Conservation (phyloP, 768 basidiomycete genomes). For the Trametes cubensis region DNA sequence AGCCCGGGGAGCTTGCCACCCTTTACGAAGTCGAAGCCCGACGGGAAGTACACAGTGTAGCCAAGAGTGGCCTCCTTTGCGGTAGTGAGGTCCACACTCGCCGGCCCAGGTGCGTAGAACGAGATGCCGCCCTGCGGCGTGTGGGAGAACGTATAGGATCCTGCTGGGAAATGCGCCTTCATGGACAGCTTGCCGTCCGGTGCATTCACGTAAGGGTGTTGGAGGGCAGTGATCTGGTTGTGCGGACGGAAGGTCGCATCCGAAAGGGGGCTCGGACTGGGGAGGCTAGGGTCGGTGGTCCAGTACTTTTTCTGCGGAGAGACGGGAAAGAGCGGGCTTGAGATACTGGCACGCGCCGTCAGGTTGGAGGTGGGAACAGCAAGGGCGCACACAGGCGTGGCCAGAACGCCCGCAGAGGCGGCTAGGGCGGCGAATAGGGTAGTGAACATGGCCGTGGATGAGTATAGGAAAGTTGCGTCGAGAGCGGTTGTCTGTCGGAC, state of each 20-base stretch:
- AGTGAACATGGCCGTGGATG: not conserved
- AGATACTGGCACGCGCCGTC: constrained; percentile 14
- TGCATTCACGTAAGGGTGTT: constrained; percentile 31
- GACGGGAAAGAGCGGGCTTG: constrained; percentile 29
- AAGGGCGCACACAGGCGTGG: constrained; percentile 7
- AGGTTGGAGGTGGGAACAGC: constrained; percentile 5
- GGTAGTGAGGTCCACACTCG: constrained; percentile 52
- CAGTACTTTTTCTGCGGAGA: constrained; percentile 28
- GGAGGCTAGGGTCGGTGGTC: constrained; percentile 29
- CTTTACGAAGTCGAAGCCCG: constrained; percentile 61
- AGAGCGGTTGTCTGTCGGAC: not conserved
- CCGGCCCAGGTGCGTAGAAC: constrained; percentile 69
- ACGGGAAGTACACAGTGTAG: constrained; percentile 62
- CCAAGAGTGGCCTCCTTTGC: constrained; percentile 70
- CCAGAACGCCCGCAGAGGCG: constrained; percentile 9
- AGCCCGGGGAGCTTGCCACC: constrained; percentile 77
- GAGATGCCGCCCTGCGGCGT: constrained; percentile 63
- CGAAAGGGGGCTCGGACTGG: constrained; percentile 27
- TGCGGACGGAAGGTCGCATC: constrained; percentile 33
- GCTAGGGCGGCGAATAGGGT: constrained; percentile 5
- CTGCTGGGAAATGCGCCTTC: constrained; percentile 38
- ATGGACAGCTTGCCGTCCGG: constrained; percentile 31
- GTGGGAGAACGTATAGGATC: constrained; percentile 55
- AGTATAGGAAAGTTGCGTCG: not conserved
- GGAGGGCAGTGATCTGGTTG: constrained; percentile 28